phyloP scores from a whole-genome alignment of 257 asterid genomes.

The Ballota nigra region DNA sequence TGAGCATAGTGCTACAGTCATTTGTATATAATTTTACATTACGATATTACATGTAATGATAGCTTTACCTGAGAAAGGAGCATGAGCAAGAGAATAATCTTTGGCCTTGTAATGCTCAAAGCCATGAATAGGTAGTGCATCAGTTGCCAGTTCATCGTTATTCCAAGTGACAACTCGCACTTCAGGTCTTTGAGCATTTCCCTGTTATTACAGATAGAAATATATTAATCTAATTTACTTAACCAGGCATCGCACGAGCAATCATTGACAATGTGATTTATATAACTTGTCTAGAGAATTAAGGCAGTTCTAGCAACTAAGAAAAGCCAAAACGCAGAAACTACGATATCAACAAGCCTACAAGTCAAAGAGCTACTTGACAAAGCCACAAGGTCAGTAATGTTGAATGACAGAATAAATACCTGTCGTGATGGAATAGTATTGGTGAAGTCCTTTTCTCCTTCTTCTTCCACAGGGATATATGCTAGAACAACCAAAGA shows the following conservation, averaged over 20 bases:
- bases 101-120: constrained; percentile 98
- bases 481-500: constrained; percentile 91
- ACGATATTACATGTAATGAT: constrained; percentile 4
- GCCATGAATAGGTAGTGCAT: constrained; percentile 94
- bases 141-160: constrained; percentile 94
- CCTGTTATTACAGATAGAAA: constrained; percentile 50
- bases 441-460: constrained; percentile 76
- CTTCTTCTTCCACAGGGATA: constrained; percentile 83
- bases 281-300: neutral
- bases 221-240: constrained; percentile 17
- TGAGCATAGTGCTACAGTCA: neutral
- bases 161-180: constrained; percentile 92
- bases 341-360: constrained; percentile 1
- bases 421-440: constrained; percentile 90
- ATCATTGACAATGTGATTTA: constrained; percentile 5
- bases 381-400: constrained; percentile 15
- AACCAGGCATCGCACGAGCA: constrained; percentile 5
- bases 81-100: constrained; percentile 92
- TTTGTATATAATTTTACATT: constrained; percentile 4
- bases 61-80: constrained; percentile 88
- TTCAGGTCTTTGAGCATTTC: constrained; percentile 99
- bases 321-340: constrained; percentile 2
- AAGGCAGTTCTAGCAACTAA: constrained; percentile 6
- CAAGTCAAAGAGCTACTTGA: constrained; percentile 9
- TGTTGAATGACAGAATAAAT: constrained; percentile 15